Evolutionary conservation across 345 rosid species (phyloP).

Genomic region (Hypericum perforatum): DNA sequence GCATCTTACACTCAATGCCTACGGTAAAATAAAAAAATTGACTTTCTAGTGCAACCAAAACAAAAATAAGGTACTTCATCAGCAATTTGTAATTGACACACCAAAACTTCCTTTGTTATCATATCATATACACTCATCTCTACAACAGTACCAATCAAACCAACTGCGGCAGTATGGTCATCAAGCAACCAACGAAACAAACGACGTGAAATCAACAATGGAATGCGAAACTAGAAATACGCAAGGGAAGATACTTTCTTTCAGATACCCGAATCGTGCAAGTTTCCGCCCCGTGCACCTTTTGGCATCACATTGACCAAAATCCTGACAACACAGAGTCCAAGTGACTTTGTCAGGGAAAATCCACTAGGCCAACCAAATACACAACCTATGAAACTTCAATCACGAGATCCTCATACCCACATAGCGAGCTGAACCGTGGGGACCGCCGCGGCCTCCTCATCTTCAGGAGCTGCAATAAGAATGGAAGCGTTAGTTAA

Average conservation of each 20-base stretch:
- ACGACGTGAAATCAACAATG: background rate
- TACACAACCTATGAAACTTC: background rate
- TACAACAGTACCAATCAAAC: no score
- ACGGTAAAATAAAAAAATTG: no score
- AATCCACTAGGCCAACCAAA: constrained; percentile 7
- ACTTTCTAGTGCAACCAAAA: no score
- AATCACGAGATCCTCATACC: constrained; percentile 39
- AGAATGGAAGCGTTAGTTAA: background rate
- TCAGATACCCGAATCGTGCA: constrained; percentile 74
- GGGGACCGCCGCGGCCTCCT: constrained; percentile 40
- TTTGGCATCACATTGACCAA: constrained; percentile 94
- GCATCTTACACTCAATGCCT: no score
- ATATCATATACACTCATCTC: no score
- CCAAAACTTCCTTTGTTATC: no score
- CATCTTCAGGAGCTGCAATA: constrained; percentile 51
- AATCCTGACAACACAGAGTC: constrained; percentile 38
- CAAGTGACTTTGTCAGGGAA: background rate
- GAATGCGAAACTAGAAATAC: background rate
- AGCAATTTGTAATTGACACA: no score
- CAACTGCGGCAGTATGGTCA: background rate
- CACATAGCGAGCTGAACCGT: constrained; percentile 87
- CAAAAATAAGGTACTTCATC: no score
- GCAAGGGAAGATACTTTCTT: constrained; percentile 56
- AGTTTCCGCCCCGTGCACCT: constrained; percentile 96
- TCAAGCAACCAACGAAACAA: background rate